Evolutionary conservation across 2,329 filamentous ascomycete genomes (phyloP).

Genomic region (Fusarium lateritium): DNA sequence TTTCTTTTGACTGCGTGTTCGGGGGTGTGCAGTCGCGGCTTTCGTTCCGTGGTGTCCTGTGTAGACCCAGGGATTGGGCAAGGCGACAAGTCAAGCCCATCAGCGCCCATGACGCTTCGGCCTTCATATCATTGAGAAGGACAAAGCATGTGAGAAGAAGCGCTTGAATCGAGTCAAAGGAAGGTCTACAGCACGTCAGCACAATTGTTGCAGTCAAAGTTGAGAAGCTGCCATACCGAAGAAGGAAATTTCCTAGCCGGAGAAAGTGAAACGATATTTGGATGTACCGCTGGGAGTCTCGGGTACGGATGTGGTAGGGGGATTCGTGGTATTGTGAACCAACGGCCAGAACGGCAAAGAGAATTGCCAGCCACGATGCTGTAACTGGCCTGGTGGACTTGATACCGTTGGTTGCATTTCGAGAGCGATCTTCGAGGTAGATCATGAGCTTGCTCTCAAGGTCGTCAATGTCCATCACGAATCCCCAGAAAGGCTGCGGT

Average conservation of each 20-base stretch:
- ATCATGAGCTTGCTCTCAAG: conserved; percentile 75
- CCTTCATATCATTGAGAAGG: conserved; percentile 78
- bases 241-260: conserved; percentile 73
- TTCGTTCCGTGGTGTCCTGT: conserved; percentile 64
- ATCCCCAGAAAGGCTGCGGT: conserved; percentile 77
- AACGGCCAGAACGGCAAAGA: conserved; percentile 76
- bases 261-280: conserved; percentile 77
- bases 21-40: conserved; percentile 60
- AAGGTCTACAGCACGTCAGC: conserved; percentile 61
- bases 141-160: conserved; percentile 75
- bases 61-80: conserved; percentile 75
- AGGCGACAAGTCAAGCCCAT: conserved; percentile 75
- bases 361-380: conserved; percentile 75
- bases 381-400: conserved; percentile 68
- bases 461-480: conserved; percentile 76
- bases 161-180: conserved; percentile 76
- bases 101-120: conserved; percentile 76
- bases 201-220: background rate
- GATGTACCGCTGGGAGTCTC: conserved; percentile 72
- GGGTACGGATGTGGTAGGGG: conserved; percentile 72
- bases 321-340: conserved; percentile 77
- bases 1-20: conserved; percentile 66
- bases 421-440: conserved; percentile 75
- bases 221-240: conserved; percentile 59
- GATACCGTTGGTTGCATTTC: conserved; percentile 64